Conservation (phyloP, 805 yeast species). For the Pichia deserticola region DNA sequence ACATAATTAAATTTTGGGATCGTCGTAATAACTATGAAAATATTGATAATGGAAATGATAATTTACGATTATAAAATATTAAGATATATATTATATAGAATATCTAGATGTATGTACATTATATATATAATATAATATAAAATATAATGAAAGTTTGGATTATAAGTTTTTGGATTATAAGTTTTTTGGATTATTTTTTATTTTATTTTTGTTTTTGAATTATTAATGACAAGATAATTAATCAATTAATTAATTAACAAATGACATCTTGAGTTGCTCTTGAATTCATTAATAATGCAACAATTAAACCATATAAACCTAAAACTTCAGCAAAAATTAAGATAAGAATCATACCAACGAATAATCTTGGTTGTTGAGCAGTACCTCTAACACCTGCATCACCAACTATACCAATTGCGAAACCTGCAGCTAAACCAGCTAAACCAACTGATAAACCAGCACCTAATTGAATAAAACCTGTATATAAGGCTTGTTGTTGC, state of each 20-base stretch:
- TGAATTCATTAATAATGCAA: constrained; percentile 94
- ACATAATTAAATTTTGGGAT: constrained; percentile 1
- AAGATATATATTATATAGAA: not conserved
- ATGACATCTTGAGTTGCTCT: constrained; percentile 90
- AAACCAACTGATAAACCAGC: constrained; percentile 97
- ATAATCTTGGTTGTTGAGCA: constrained; percentile 96
- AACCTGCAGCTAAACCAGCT: constrained; percentile 97
- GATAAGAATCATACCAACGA: constrained; percentile 97
- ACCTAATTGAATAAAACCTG: constrained; percentile 97
- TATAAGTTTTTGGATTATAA: too few relatives aligned
- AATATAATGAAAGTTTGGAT: too few relatives aligned
- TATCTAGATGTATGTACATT: not conserved
- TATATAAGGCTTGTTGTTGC: constrained; percentile 88
- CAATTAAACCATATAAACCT: constrained; percentile 96
- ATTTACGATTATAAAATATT: not conserved
- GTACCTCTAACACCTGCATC: constrained; percentile 99
- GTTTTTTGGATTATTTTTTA: too few relatives aligned
- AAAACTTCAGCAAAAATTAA: constrained; percentile 98
- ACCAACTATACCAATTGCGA: constrained; percentile 98
- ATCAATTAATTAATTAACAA: constrained; percentile 41
- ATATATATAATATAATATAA: not conserved
- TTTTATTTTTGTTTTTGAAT: too few relatives aligned
- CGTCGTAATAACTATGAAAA: not conserved
- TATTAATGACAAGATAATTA: too few relatives aligned
- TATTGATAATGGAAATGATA: not conserved